Conservation (phyloP, 2,329 filamentous ascomycete species). For the Didymella arachidicola region DNA sequence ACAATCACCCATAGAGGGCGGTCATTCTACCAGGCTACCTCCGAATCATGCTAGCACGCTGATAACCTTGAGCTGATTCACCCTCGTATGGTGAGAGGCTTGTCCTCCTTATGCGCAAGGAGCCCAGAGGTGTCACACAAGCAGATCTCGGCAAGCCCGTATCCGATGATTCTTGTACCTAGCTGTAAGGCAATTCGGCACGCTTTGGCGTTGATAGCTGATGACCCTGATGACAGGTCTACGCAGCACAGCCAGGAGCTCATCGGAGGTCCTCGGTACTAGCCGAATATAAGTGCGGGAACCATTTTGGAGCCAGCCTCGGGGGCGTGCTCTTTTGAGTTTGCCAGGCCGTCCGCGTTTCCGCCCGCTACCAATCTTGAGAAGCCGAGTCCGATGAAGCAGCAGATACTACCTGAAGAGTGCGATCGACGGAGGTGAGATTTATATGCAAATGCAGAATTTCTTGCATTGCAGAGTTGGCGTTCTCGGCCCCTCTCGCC, state of each 20-base stretch:
- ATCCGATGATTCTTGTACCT: not conserved
- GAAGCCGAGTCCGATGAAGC: slow-evolving; percentile 30
- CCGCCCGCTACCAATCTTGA: slow-evolving; percentile 36
- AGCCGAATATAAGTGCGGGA: slow-evolving; percentile 38
- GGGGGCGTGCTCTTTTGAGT: slow-evolving; percentile 45
- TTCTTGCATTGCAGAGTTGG: slow-evolving; percentile 5
- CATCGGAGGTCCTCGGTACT: slow-evolving; percentile 31
- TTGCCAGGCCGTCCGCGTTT: slow-evolving; percentile 35
- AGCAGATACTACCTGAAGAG: slow-evolving; percentile 6
- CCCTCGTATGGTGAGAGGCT: slow-evolving; percentile 9
- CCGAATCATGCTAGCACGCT: slow-evolving; percentile 32
- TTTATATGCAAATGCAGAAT: slow-evolving; percentile 2
- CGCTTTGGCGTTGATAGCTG: slow-evolving; percentile 5
- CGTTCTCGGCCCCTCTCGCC: slow-evolving; percentile 1
- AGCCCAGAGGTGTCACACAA: slow-evolving; percentile 4
- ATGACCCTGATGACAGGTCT: slow-evolving; percentile 3
- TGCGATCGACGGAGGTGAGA: not conserved
- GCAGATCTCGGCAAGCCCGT: slow-evolving; percentile 3
- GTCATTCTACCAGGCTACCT: slow-evolving; percentile 24
- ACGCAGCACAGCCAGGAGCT: not conserved
- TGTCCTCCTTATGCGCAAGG: slow-evolving; percentile 14
- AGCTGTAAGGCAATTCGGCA: not conserved
- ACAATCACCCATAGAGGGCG: slow-evolving; percentile 23
- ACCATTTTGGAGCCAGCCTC: slow-evolving; percentile 38
- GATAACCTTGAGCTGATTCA: slow-evolving; percentile 24